These are phyloP conservation scores for Yamadazyma songkhlaensis DNA, from an alignment of 1,139 yeast genomes.

Conservation along the genomic window DNA sequence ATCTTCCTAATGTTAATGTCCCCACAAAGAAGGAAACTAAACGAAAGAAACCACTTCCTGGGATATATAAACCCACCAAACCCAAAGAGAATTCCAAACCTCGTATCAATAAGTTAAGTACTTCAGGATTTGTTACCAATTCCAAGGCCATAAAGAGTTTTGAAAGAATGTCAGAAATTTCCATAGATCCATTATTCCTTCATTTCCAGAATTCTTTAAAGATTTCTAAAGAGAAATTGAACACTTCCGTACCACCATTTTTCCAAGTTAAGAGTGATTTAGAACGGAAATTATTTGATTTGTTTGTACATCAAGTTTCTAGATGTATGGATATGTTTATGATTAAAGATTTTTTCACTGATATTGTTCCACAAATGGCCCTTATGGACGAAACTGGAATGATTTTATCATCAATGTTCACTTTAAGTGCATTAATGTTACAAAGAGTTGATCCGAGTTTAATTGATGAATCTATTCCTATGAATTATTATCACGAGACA, in stretches of 20 bases:
- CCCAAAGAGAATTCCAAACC: conserved; percentile 38
- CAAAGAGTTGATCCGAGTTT: conserved; percentile 27
- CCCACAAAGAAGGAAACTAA: background rate
- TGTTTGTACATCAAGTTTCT: conserved; percentile 30
- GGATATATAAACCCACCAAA: conserved; percentile 31
- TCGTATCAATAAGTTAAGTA: conserved; percentile 30
- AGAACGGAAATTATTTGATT: conserved; percentile 31
- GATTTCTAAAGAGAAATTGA: conserved; percentile 4
- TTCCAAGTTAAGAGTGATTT: conserved; percentile 19
- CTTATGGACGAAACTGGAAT: conserved; percentile 36
- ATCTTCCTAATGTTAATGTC: background rate
- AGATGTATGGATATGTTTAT: conserved; percentile 31
- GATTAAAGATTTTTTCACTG: conserved; percentile 26
- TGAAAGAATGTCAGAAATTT: conserved; percentile 10
- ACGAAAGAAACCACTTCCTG: background rate
- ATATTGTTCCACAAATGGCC: conserved; percentile 35
- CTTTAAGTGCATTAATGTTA: conserved; percentile 33
- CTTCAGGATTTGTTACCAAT: conserved; percentile 3
- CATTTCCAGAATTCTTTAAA: conserved; percentile 20
- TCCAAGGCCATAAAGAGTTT: background rate
- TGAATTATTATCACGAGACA: conserved; percentile 36
- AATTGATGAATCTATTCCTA: conserved; percentile 29
- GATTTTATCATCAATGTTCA: conserved; percentile 33
- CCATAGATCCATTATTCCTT: conserved; percentile 25
- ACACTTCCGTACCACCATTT: conserved; percentile 7